phyloP scores from a whole-genome alignment of 78 protist genomes.

The Emiliania huxleyi region DNA sequence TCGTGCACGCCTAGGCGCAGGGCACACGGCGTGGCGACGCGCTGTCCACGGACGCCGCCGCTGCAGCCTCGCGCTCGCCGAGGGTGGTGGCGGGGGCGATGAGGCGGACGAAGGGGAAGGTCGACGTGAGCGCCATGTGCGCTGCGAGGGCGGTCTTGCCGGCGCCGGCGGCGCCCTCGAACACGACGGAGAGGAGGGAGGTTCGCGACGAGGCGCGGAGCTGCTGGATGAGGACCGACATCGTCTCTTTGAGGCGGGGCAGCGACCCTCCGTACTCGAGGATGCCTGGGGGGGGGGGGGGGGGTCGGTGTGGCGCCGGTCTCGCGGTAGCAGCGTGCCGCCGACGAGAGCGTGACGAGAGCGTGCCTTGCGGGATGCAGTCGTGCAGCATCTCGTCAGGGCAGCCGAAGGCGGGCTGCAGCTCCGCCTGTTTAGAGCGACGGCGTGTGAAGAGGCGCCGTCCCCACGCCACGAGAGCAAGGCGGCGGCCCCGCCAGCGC shows the following conservation, averaged over 20 bases:
- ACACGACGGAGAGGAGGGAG: slow-evolving; percentile 77
- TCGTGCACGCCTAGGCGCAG: too few relatives aligned
- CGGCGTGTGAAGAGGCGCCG: too few relatives aligned
- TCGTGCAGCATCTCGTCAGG: background rate
- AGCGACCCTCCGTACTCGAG: slow-evolving; percentile 39
- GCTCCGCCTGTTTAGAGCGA: too few relatives aligned
- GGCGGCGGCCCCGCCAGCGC: too few relatives aligned
- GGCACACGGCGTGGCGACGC: too few relatives aligned
- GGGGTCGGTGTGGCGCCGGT: too few relatives aligned
- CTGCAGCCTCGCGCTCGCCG: background rate
- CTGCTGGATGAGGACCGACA: slow-evolving; percentile 64
- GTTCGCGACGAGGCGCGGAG: slow-evolving; percentile 65
- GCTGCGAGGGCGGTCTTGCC: slow-evolving; percentile 97
- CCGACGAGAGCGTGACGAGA: too few relatives aligned
- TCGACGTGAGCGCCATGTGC: slow-evolving; percentile 63
- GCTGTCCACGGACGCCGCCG: slow-evolving; percentile 36
- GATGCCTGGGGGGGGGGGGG: too few relatives aligned
- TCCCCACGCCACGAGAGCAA: too few relatives aligned
- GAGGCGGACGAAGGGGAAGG: background rate
- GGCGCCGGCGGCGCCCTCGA: slow-evolving; percentile 65
- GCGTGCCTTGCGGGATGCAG: background rate
- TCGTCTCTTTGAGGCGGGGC: slow-evolving; percentile 33
- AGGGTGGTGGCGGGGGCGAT: background rate
- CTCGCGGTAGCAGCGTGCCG: too few relatives aligned
- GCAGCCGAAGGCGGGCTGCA: background rate